Evolutionary conservation across 2,329 filamentous ascomycete species (phyloP).

Genomic region (Beauveria rudraprayagi): DNA sequence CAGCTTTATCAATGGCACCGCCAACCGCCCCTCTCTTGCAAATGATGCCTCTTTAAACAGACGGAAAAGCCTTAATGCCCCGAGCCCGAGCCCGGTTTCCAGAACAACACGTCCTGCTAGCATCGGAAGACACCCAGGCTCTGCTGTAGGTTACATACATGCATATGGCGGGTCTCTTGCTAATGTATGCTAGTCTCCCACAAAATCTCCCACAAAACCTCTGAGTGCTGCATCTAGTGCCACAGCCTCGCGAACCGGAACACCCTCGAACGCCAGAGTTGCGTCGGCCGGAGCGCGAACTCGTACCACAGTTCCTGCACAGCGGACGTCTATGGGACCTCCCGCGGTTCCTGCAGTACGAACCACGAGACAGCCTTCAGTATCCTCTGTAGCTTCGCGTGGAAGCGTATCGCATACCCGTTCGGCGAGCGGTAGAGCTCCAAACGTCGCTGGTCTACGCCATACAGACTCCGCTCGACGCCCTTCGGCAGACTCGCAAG

Average conservation of each 20-base stretch:
- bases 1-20: slow-evolving; percentile 41
- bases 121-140: slow-evolving; percentile 39
- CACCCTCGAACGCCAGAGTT: slow-evolving; percentile 49
- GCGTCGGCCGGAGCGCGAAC: slow-evolving; percentile 39
- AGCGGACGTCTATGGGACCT: slow-evolving; percentile 60
- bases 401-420: slow-evolving; percentile 26
- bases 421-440: slow-evolving; percentile 34
- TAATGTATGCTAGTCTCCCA: slow-evolving; percentile 51
- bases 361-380: slow-evolving; percentile 36
- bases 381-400: slow-evolving; percentile 31
- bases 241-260: slow-evolving; percentile 54
- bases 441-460: slow-evolving; percentile 27
- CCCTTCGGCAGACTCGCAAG: slow-evolving; percentile 38
- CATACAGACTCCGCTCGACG: slow-evolving; percentile 34
- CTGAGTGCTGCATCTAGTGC: slow-evolving; percentile 48
- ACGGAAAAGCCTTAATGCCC: slow-evolving; percentile 62
- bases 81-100: slow-evolving; percentile 63
- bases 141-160: background rate
- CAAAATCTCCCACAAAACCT: slow-evolving; percentile 74
- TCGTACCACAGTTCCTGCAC: slow-evolving; percentile 45
- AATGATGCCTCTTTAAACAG: slow-evolving; percentile 48
- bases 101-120: slow-evolving; percentile 48
- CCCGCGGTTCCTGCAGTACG: slow-evolving; percentile 43
- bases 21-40: slow-evolving; percentile 31
- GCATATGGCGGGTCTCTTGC: background rate